phyloP scores from a whole-genome alignment of 345 rosid genomes.

The Bruguiera parviflora region DNA sequence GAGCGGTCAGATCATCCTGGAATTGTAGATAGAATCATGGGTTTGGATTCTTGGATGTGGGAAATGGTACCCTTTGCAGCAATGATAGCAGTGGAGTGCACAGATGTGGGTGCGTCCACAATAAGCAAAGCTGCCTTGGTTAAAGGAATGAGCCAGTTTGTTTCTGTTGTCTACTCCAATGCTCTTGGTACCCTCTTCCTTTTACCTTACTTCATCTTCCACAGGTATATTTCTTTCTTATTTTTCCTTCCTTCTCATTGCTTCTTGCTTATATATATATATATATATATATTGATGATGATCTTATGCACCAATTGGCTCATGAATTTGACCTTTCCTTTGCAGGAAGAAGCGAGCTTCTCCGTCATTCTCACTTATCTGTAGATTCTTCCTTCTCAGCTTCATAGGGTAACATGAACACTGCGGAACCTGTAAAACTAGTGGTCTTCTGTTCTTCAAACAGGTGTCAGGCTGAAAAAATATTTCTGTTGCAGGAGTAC shows the following conservation, averaged over 20 bases:
- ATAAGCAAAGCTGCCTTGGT: conserved; percentile 49
- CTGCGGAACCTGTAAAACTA: neutral
- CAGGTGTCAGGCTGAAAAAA: neutral
- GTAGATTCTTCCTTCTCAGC: conserved; percentile 41
- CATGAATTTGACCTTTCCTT: neutral
- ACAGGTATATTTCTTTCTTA: conserved; percentile 21
- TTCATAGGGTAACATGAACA: conserved; percentile 29
- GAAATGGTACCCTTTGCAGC: conserved; percentile 32
- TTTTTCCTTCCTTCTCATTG: neutral
- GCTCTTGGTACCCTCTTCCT: conserved; percentile 43
- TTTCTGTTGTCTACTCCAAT: conserved; percentile 47
- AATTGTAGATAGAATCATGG: neutral
- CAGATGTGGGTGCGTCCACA: conserved; percentile 34
- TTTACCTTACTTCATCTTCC: conserved; percentile 38
- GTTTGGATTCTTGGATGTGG: conserved; percentile 13
- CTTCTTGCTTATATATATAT: neutral
- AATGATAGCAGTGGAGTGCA: conserved; percentile 45
- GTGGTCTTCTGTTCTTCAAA: neutral
- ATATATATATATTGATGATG: neutral
- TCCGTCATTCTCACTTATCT: conserved; percentile 21
- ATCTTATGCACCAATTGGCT: neutral
- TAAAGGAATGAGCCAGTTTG: conserved; percentile 51
- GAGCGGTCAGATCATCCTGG: neutral
- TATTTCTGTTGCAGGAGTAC: conserved; percentile 28
- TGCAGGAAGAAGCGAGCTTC: conserved; percentile 37